Evolutionary conservation across 495 filamentous ascomycete genomes (phyloP).

Genomic region (Penicillium daleae): DNA sequence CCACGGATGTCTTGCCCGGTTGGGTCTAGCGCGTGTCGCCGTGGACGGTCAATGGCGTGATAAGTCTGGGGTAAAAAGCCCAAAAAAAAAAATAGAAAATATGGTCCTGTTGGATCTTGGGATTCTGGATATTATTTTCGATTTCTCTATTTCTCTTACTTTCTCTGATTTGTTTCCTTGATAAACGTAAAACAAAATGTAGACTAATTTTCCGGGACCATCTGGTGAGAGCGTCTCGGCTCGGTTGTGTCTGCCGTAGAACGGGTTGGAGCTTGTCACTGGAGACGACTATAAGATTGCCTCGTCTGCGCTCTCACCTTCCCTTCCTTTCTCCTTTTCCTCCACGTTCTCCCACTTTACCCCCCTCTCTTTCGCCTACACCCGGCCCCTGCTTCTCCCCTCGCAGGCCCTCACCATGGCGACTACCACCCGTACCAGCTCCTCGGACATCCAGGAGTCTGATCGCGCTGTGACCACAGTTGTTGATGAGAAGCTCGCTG

Average conservation of each 20-base stretch:
- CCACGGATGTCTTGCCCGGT: constrained; percentile 9
- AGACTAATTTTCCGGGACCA: neutral
- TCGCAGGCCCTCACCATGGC: constrained; percentile 14
- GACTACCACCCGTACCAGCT: constrained; percentile 7
- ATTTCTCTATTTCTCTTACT: constrained; percentile 4
- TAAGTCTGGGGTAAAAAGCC: constrained; percentile 28
- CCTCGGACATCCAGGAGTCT: constrained; percentile 20
- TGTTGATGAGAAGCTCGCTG: constrained; percentile 9
- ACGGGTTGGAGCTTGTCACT: neutral
- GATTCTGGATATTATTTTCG: neutral
- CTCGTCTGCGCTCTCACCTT: neutral
- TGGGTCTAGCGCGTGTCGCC: neutral
- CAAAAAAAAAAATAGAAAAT: no score
- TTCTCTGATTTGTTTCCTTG: constrained; percentile 7
- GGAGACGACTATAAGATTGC: constrained; percentile 3
- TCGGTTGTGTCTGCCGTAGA: neutral
- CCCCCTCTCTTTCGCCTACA: constrained; percentile 2
- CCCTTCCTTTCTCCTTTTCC: neutral
- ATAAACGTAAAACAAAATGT: constrained; percentile 2
- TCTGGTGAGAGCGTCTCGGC: neutral
- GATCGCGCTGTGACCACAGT: neutral
- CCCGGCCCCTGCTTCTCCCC: neutral
- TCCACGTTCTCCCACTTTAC: neutral
- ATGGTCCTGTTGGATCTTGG: neutral
- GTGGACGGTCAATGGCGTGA: constrained; percentile 10